Evolutionary conservation across 768 basidiomycete species (phyloP).

Genomic region (Polyporus arcularius): DNA sequence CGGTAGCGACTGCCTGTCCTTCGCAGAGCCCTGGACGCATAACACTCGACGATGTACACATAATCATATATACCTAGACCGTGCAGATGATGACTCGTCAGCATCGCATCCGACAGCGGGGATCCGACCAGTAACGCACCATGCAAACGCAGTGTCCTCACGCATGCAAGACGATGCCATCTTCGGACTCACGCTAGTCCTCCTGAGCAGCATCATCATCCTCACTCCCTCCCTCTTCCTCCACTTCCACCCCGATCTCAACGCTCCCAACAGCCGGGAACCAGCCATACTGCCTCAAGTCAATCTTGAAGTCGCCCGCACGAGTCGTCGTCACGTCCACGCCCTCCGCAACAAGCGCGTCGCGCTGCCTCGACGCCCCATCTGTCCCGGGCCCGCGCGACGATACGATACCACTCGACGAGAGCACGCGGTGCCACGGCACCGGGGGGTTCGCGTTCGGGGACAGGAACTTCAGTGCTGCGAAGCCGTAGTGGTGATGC

Average conservation of each 20-base stretch:
- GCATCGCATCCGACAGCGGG: no score
- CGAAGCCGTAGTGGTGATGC: neutral
- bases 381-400: constrained; percentile 83
- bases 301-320: constrained; percentile 59
- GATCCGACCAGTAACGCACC: no score
- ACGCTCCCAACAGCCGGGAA: constrained; percentile 47
- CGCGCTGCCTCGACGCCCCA: constrained; percentile 74
- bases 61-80: no score
- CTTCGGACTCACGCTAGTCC: neutral
- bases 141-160: no score
- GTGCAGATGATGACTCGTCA: no score
- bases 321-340: constrained; percentile 67
- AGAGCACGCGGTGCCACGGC: constrained; percentile 82
- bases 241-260: constrained; percentile 13
- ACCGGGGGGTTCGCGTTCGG: constrained; percentile 62
- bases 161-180: no score
- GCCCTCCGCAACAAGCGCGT: constrained; percentile 78
- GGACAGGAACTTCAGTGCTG: constrained; percentile 79
- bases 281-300: constrained; percentile 64
- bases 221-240: neutral
- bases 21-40: no score
- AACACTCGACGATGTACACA: no score
- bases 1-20: no score
- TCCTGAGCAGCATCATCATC: neutral
- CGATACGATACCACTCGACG: constrained; percentile 70